phyloP scores from a whole-genome alignment of 176 grass and related monocot species.

The Musa schizocarpa region DNA sequence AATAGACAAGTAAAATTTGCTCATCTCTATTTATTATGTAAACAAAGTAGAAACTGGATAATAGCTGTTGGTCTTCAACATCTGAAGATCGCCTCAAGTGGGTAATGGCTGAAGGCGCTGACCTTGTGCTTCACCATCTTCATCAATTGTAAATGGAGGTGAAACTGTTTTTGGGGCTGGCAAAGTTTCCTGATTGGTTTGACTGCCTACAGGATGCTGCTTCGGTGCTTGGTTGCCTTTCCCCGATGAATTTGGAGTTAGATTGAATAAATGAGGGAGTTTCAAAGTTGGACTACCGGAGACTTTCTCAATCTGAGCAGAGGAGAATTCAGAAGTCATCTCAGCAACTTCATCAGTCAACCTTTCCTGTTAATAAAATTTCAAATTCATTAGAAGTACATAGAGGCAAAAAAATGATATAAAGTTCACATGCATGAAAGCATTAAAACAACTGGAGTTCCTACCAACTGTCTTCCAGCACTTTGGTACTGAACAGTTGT shows the following conservation, averaged over 20 bases:
- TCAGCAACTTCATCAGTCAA: constrained; percentile 46
- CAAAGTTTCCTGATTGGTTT: constrained; percentile 45
- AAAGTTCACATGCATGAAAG: too few relatives aligned
- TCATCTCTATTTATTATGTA: not conserved
- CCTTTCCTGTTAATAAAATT: constrained; percentile 37
- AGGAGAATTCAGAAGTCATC: constrained; percentile 56
- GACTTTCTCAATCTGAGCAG: constrained; percentile 55
- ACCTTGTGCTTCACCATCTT: constrained; percentile 28
- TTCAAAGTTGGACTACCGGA: constrained; percentile 52
- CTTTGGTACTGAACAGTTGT: constrained; percentile 29
- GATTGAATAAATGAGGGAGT: constrained; percentile 80
- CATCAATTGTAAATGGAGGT: constrained; percentile 26
- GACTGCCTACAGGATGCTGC: constrained; percentile 24
- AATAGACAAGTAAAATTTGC: constrained; percentile 12
- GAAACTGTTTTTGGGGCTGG: constrained; percentile 26
- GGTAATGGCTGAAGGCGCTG: constrained; percentile 1
- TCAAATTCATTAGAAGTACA: too few relatives aligned
- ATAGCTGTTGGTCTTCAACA: not conserved
- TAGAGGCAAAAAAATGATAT: too few relatives aligned
- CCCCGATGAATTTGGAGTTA: constrained; percentile 69
- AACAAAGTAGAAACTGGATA: not conserved
- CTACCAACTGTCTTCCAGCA: constrained; percentile 10
- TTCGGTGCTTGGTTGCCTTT: constrained; percentile 59
- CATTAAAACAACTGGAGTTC: too few relatives aligned
- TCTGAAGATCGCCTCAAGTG: not conserved